Evolutionary conservation across 2,329 filamentous ascomycete species (phyloP).

Genomic region (Fusarium sp.): DNA sequence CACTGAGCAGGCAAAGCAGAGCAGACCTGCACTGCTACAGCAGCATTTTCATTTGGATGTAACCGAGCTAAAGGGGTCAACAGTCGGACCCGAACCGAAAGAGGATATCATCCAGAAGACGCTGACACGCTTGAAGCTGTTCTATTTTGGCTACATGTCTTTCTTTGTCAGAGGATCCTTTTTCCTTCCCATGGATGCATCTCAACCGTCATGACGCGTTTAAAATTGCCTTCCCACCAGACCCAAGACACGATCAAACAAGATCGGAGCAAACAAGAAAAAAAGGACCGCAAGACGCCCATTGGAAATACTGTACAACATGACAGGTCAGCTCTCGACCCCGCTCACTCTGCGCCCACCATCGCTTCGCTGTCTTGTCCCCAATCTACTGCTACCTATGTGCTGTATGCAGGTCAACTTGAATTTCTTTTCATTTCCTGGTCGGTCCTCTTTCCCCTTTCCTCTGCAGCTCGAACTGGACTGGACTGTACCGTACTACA

Average conservation of each 20-base stretch:
- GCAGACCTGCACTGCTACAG: not conserved
- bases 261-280: constrained; percentile 7
- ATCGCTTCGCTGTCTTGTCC: constrained; percentile 17
- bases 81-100: not conserved
- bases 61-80: not conserved
- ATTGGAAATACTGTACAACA: constrained; percentile 35
- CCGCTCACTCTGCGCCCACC: constrained; percentile 31
- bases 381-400: constrained; percentile 7
- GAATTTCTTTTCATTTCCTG: constrained; percentile 12
- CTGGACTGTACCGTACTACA: not conserved
- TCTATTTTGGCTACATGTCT: constrained; percentile 8
- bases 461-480: constrained; percentile 2
- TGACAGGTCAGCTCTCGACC: constrained; percentile 37
- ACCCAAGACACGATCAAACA: constrained; percentile 11
- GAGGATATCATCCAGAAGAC: not conserved
- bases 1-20: not conserved
- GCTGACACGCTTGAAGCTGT: not conserved
- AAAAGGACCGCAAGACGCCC: constrained; percentile 13
- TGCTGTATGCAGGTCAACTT: constrained; percentile 36
- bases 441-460: constrained; percentile 16
- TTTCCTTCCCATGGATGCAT: not conserved
- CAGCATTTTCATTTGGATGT: not conserved
- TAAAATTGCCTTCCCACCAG: constrained; percentile 8
- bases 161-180: constrained; percentile 8
- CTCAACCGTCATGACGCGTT: constrained; percentile 33